Percentiles rank a stretch among this genome's conserved stretches.
Conservation (phyloP, 192 early-diverging fungal species). For the Allomyces arbusculus region DNA sequence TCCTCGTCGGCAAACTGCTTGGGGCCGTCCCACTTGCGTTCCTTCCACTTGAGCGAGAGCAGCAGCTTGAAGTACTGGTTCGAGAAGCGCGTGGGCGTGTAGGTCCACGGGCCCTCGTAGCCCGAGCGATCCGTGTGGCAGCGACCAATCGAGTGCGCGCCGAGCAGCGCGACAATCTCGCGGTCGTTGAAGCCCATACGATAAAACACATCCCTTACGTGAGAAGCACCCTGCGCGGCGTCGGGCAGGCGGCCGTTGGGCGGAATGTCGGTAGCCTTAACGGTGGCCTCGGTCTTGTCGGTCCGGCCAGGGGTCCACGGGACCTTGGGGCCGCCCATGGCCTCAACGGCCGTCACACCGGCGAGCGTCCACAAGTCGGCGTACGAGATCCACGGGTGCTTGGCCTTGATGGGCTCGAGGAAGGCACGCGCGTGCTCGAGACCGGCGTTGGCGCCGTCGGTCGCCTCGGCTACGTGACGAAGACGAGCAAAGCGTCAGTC, state of each 20-base stretch:
- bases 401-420: constrained; percentile 53
- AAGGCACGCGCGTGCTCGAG: constrained; percentile 46
- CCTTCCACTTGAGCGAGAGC: constrained; percentile 55
- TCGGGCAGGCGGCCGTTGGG: constrained; percentile 67
- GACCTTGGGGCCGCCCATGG: constrained; percentile 53
- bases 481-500: too few species aligned
- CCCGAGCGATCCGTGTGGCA: constrained; percentile 57
- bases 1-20: constrained; percentile 75
- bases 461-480: constrained; percentile 35
- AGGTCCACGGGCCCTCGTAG: constrained; percentile 75
- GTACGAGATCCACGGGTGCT: constrained; percentile 65
- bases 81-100: constrained; percentile 68
- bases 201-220: constrained; percentile 55
- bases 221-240: constrained; percentile 36
- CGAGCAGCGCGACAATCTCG: constrained; percentile 64
- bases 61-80: constrained; percentile 76
- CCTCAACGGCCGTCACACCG: constrained; percentile 55
- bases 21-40: constrained; percentile 60
- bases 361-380: constrained; percentile 66
- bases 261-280: constrained; percentile 16
- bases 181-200: constrained; percentile 40
- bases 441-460: constrained; percentile 55
- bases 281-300: constrained; percentile 17
- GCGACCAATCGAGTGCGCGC: constrained; percentile 56
- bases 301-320: constrained; percentile 51